Conservation (phyloP, 73 alveolate species). For the Paramecium pentaurelia region DNA sequence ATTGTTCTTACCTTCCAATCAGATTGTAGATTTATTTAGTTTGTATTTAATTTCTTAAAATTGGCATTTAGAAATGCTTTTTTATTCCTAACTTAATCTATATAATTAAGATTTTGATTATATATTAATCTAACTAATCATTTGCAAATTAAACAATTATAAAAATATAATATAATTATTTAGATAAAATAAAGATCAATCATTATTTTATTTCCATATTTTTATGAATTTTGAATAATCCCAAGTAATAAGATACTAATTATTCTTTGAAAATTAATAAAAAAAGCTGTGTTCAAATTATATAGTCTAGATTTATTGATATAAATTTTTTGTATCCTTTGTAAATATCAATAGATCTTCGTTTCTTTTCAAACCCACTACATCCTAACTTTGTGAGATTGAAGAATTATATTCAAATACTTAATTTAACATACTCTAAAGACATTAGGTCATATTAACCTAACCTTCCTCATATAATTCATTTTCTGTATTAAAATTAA, state of each 20-base stretch:
- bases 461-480: neutral
- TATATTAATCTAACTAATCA: too few relatives aligned
- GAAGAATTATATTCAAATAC: neutral
- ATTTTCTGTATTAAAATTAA: neutral
- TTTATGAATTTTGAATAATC: neutral
- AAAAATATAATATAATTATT: neutral
- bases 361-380: neutral
- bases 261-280: neutral
- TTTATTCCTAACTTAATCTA: neutral
- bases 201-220: neutral
- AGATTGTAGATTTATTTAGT: neutral
- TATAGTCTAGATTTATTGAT: neutral
- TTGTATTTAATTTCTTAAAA: neutral
- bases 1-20: neutral
- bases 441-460: neutral
- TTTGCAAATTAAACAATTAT: neutral
- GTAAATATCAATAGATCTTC: neutral
- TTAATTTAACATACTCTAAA: neutral
- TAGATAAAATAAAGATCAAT: neutral
- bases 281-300: neutral
- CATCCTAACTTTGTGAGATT: neutral
- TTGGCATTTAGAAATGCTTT: neutral
- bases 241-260: neutral
- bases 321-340: neutral
- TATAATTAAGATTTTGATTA: neutral